Percentiles rank a stretch among this genome's conserved stretches.
Conservation (phyloP, 768 basidiomycete species). For the Leccinum pellstonianum region DNA sequence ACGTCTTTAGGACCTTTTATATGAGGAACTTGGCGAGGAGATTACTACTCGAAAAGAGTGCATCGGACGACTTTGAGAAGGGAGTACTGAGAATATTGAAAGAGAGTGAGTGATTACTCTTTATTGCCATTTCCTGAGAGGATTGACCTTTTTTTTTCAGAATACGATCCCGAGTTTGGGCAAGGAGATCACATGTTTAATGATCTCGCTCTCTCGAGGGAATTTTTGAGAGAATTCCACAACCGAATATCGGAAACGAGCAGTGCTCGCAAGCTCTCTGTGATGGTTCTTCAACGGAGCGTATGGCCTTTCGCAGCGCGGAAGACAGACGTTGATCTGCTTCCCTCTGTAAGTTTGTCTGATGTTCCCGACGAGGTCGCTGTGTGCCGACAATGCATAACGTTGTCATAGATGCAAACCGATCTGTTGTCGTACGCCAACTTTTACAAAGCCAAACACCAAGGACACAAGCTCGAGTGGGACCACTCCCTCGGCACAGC, state of each 20-base stretch:
- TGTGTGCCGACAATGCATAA: slow-evolving; percentile 9
- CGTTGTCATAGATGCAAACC: slow-evolving; percentile 60
- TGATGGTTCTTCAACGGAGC: slow-evolving; percentile 83
- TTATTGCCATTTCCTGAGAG: background rate
- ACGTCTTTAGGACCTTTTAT: slow-evolving; percentile 93
- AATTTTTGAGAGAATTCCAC: slow-evolving; percentile 68
- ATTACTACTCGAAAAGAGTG: slow-evolving; percentile 77
- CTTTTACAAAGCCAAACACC: slow-evolving; percentile 81
- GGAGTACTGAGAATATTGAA: slow-evolving; percentile 83
- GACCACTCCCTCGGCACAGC: slow-evolving; percentile 85
- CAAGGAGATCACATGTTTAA: slow-evolving; percentile 96
- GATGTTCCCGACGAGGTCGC: background rate
- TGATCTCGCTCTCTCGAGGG: slow-evolving; percentile 76
- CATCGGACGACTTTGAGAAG: slow-evolving; percentile 85
- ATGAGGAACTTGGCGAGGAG: slow-evolving; percentile 86
- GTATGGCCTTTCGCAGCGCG: slow-evolving; percentile 80
- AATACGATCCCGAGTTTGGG: slow-evolving; percentile 93
- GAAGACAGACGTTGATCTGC: slow-evolving; percentile 51
- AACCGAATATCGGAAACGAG: slow-evolving; percentile 39
- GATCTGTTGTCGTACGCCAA: slow-evolving; percentile 59
- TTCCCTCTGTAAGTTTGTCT: slow-evolving; percentile 43
- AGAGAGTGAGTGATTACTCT: slow-evolving; percentile 52
- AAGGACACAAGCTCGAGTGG: slow-evolving; percentile 77
- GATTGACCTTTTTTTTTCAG: slow-evolving; percentile 41
- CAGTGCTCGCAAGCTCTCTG: slow-evolving; percentile 53